Base-by-base conservation (phyloP, 768 basidiomycete species). In the Chalciporus sphaerocephalus region DNA sequence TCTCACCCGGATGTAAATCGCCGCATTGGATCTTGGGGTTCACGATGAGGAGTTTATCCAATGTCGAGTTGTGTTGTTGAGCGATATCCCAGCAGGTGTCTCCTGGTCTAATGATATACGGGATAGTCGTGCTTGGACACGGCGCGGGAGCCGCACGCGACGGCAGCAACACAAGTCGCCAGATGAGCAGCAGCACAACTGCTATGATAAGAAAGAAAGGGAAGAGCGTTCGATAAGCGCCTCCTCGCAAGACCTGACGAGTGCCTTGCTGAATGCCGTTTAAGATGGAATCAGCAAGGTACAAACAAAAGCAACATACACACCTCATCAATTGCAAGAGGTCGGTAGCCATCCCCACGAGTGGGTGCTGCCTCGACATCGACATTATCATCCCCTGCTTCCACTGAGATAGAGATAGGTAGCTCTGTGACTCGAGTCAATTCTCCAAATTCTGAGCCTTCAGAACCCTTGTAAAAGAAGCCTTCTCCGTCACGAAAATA, bases 151-250 rank as follows among this genome's bases (percentile, higher is more conserved):
- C 36, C 40, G 60, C 39, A 37, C 46, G 48, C 8, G 73, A 58
- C 8, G 65, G 63, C 3, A 59, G 57, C 36, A 79, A 67, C 13
- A 80, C 67, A 36, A 85, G 71, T 10, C 82, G 78, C 78, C 80
- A 85, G 48, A 83, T 64, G 43, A 85, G 74, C 11, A 87, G 71
- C 32, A 87, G 72, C 16, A 79, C 48, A 43, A 80, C 82, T 10
- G 75, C 78, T 34, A 85, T 74, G 39, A 85, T 74, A 46, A 87
- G 79, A 69, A 85, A 82, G 69, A 85, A 87, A 6, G 84, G 84
- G 56, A 83, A 81, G 6, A 87, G 70, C 0, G 80, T 74, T 18
- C 78, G 75, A 55, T 85, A 85, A 6, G 78, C 69, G 9, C 64
- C 59, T n/a, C 69, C 56, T 42, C 69, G 71, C 39, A 68, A 55